phyloP scores from a whole-genome alignment of 1,139 yeast genomes.

The Zygosaccharomyces pseudobailii region DNA sequence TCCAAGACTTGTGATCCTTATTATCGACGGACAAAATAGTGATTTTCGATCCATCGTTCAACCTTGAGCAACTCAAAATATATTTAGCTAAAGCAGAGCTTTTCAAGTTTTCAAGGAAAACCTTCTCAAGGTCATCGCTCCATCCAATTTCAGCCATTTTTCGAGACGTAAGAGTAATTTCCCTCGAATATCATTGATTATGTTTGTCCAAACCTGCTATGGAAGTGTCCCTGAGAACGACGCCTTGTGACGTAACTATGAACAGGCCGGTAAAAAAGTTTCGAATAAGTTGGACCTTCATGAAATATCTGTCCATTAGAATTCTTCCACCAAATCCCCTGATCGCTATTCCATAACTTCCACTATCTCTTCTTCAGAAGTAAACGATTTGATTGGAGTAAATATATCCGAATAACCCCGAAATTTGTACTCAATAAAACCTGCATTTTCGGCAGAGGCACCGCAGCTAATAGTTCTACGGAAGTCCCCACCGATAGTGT shows the following conservation, averaged over 20 bases:
- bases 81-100: slow-evolving; percentile 5
- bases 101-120: neutral
- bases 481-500: slow-evolving; percentile 8
- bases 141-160: slow-evolving; percentile 8
- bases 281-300: neutral
- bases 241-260: slow-evolving; percentile 5
- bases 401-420: slow-evolving; percentile 6
- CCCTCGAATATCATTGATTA: slow-evolving; percentile 6
- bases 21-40: slow-evolving; percentile 11
- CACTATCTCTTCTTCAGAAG: neutral
- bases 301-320: slow-evolving; percentile 5
- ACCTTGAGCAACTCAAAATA: neutral
- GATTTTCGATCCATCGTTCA: slow-evolving; percentile 3
- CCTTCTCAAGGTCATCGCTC: slow-evolving; percentile 2
- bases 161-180: slow-evolving; percentile 6
- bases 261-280: neutral
- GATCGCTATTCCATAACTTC: slow-evolving; percentile 5
- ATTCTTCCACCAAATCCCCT: slow-evolving; percentile 11
- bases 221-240: neutral
- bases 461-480: slow-evolving; percentile 12
- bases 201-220: slow-evolving; percentile 4
- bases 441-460: slow-evolving; percentile 12
- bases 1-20: slow-evolving; percentile 7
- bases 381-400: neutral
- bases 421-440: slow-evolving; percentile 9